Conservation (phyloP, 2,329 filamentous ascomycete species). For the Ascomycota sp. region DNA sequence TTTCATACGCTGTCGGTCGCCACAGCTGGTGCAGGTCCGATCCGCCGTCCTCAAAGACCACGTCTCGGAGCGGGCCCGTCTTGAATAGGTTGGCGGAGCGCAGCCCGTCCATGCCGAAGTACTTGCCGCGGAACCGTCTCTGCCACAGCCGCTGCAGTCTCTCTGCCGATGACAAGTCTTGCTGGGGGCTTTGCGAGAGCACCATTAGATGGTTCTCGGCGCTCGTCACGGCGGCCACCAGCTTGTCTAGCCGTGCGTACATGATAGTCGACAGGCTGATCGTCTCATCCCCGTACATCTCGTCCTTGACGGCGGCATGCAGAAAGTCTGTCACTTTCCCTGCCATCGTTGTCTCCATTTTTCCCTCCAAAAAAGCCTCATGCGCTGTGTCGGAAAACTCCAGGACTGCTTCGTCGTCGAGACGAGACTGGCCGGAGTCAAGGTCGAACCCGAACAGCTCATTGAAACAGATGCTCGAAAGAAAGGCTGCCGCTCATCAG, state of each 20-base stretch:
- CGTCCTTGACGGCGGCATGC: constrained; percentile 15
- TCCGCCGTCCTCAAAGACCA: constrained; percentile 15
- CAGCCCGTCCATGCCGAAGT: constrained; percentile 22
- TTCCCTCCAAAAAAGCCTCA: too few relatives aligned
- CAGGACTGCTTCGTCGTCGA: too few relatives aligned
- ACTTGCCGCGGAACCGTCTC: constrained; percentile 20
- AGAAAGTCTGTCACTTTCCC: constrained; percentile 19
- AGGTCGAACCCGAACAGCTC: too few relatives aligned
- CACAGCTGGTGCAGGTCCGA: constrained; percentile 13
- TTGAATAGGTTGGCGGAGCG: constrained; percentile 15
- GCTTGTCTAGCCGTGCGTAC: constrained; percentile 18
- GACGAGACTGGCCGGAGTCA: too few relatives aligned
- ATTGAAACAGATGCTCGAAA: too few relatives aligned
- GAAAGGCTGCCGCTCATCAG: too few relatives aligned
- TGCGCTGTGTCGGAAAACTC: too few relatives aligned
- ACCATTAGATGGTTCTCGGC: constrained; percentile 8
- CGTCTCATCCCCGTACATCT: constrained; percentile 11
- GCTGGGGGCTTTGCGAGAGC: constrained; percentile 10
- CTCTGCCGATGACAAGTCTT: constrained; percentile 15
- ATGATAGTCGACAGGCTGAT: constrained; percentile 19
- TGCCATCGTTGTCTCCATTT: constrained; percentile 8
- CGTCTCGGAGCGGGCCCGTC: constrained; percentile 17
- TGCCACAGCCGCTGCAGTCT: constrained; percentile 21
- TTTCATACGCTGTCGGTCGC: constrained; percentile 12
- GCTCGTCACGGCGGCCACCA: constrained; percentile 19